These are phyloP conservation scores for Globisporangium cystogenes DNA, from an alignment of 352 stramenopile genomes.

Conservation along the genomic window DNA sequence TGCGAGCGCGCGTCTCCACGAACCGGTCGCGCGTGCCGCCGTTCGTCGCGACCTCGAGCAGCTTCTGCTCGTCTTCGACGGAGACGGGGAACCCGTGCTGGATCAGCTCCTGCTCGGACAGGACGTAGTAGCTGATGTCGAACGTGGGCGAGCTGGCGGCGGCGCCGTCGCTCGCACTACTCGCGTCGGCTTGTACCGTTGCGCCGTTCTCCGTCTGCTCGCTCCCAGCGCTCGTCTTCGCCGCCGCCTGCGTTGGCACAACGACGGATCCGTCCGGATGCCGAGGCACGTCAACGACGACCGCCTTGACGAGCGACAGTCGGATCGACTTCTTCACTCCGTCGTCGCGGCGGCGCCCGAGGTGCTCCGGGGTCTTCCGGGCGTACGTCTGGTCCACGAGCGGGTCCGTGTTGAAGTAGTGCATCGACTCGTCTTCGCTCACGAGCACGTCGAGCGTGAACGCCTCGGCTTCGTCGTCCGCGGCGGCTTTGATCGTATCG, in stretches of 20 bases:
- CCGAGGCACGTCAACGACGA: slow-evolving; percentile 45
- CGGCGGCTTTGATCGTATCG: neutral
- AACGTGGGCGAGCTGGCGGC: slow-evolving; percentile 11
- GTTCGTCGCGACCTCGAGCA: slow-evolving; percentile 41
- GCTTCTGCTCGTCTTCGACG: slow-evolving; percentile 49
- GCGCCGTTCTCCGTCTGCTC: slow-evolving; percentile 3
- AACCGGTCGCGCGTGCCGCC: slow-evolving; percentile 49
- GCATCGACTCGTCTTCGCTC: slow-evolving; percentile 64
- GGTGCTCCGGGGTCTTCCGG: slow-evolving; percentile 53
- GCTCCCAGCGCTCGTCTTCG: slow-evolving; percentile 3
- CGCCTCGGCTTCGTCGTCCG: slow-evolving; percentile 33
- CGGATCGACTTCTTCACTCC: slow-evolving; percentile 39
- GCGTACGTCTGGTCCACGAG: slow-evolving; percentile 62
- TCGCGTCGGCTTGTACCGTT: slow-evolving; percentile 7
- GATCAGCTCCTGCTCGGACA: slow-evolving; percentile 58
- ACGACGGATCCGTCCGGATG: slow-evolving; percentile 36
- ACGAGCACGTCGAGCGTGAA: slow-evolving; percentile 76
- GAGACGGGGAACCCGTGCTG: slow-evolving; percentile 68
- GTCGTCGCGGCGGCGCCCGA: slow-evolving; percentile 30
- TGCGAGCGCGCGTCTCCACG: slow-evolving; percentile 37
- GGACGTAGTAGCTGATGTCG: slow-evolving; percentile 44
- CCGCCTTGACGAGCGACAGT: slow-evolving; percentile 61
- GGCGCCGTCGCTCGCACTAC: neutral
- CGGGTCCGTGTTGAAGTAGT: slow-evolving; percentile 69
- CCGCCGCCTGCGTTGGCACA: slow-evolving; percentile 1